Percentiles rank a stretch among this genome's conserved stretches.
Conservation (phyloP, 1,284 basidiomycete genomes). For the Trichosporon sp. region DNA sequence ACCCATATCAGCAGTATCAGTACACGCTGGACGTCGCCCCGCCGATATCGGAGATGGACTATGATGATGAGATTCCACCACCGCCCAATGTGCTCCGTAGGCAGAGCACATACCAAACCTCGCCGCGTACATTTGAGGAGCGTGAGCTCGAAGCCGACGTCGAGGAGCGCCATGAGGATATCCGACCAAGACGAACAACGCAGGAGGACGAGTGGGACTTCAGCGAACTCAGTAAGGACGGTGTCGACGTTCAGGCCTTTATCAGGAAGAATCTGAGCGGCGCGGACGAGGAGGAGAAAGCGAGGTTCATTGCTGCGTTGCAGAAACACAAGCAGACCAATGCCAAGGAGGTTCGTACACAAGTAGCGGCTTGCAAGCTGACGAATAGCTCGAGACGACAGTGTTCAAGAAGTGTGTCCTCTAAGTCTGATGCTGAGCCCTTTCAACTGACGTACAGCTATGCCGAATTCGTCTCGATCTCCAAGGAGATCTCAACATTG, state of each 20-base stretch:
- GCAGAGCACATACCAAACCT: background rate
- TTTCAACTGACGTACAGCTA: constrained; percentile 56
- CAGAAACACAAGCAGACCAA: constrained; percentile 37
- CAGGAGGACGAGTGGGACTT: constrained; percentile 53
- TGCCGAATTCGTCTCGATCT: constrained; percentile 90
- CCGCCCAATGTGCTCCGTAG: background rate
- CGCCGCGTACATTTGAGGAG: constrained; percentile 8
- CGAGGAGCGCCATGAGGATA: constrained; percentile 29
- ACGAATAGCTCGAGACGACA: constrained; percentile 49
- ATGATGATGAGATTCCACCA: background rate
- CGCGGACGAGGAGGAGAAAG: constrained; percentile 46
- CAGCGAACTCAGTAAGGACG: constrained; percentile 63
- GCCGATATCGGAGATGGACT: constrained; percentile 17
- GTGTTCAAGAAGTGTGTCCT: constrained; percentile 80
- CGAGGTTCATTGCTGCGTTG: constrained; percentile 43
- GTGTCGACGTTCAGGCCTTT: constrained; percentile 74
- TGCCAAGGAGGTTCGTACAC: constrained; percentile 26
- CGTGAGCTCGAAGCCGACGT: constrained; percentile 15
- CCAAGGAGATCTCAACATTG: constrained; percentile 91
- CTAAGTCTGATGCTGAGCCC: constrained; percentile 1
- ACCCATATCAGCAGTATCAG: constrained; percentile 28
- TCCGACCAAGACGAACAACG: constrained; percentile 26
- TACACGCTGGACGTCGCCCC: constrained; percentile 22
- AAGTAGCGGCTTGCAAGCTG: constrained; percentile 43
- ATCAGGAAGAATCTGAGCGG: constrained; percentile 36